phyloP scores from a whole-genome alignment of 306 rosid genomes.

The Betula pendula region DNA sequence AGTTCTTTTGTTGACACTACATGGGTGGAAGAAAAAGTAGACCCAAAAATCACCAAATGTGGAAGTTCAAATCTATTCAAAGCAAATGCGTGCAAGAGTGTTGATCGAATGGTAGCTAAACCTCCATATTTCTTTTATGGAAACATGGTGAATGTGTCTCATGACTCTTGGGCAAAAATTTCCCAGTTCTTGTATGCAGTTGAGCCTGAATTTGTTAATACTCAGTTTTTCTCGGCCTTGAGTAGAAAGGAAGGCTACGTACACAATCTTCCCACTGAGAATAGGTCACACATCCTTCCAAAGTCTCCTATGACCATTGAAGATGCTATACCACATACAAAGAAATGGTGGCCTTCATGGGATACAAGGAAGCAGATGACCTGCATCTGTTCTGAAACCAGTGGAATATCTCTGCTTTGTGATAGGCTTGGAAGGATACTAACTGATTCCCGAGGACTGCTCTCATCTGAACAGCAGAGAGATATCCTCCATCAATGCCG shows the following conservation, averaged over 20 bases:
- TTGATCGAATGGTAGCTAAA: slow-evolving; percentile 44
- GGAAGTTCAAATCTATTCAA: slow-evolving; percentile 37
- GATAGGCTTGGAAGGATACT: slow-evolving; percentile 56
- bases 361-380: slow-evolving; percentile 73
- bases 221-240: slow-evolving; percentile 67
- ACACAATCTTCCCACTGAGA: slow-evolving; percentile 85
- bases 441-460: slow-evolving; percentile 50
- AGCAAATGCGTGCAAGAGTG: slow-evolving; percentile 43
- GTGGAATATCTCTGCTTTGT: slow-evolving; percentile 57
- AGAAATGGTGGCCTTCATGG: slow-evolving; percentile 95
- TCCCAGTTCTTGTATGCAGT: slow-evolving; percentile 68
- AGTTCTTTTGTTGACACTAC: slow-evolving; percentile 33
- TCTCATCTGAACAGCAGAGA: slow-evolving; percentile 55
- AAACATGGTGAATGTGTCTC: slow-evolving; percentile 47
- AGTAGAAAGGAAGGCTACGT: slow-evolving; percentile 80
- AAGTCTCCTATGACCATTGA: slow-evolving; percentile 66
- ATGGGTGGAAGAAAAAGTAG: slow-evolving; percentile 62
- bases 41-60: slow-evolving; percentile 29
- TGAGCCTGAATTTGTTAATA: slow-evolving; percentile 76
- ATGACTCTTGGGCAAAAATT: slow-evolving; percentile 70
- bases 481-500: slow-evolving; percentile 64
- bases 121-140: slow-evolving; percentile 87
- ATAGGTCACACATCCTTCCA: slow-evolving; percentile 64
- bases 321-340: slow-evolving; percentile 65
- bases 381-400: slow-evolving; percentile 59